Percentiles rank a stretch among this genome's conserved stretches.
Conservation (phyloP, 73 alveolate species). For the Stentor roeselii region DNA sequence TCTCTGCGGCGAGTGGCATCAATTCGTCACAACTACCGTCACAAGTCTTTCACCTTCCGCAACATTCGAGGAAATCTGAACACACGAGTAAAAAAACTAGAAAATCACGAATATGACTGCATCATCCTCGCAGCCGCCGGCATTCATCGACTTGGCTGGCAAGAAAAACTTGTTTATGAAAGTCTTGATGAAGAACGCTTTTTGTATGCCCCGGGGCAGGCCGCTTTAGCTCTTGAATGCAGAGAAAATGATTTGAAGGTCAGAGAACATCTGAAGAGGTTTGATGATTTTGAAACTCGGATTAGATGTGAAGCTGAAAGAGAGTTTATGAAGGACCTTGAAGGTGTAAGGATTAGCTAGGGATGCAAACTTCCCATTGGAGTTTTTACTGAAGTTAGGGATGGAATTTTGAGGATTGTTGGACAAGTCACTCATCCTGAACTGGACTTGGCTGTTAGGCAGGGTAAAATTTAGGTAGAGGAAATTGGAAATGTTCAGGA, state of each 20-base stretch:
- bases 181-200: constrained; percentile 44
- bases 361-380: constrained; percentile 78
- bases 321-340: constrained; percentile 49
- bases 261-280: constrained; percentile 7
- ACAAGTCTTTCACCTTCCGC: constrained; percentile 27
- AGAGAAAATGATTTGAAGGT: constrained; percentile 48
- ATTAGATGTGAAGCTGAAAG: constrained; percentile 60
- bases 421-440: constrained; percentile 42
- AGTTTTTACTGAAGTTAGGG: constrained; percentile 43
- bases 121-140: constrained; percentile 76
- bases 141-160: constrained; percentile 56
- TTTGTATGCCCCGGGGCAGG: constrained; percentile 71
- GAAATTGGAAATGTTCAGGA: constrained; percentile 3
- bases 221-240: constrained; percentile 67
- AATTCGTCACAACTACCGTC: constrained; percentile 41
- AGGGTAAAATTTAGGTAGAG: constrained; percentile 17
- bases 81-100: constrained; percentile 54
- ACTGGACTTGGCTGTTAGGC: constrained; percentile 17
- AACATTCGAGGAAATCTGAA: constrained; percentile 65
- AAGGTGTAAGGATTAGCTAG: constrained; percentile 40
- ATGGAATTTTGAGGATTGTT: constrained; percentile 15
- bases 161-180: constrained; percentile 36
- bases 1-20: constrained; percentile 58
- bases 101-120: constrained; percentile 55
- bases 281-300: constrained; percentile 48